Evolutionary conservation across 2,329 filamentous ascomycete genomes (phyloP).

Genomic region (Diaporthe citrichinensis): DNA sequence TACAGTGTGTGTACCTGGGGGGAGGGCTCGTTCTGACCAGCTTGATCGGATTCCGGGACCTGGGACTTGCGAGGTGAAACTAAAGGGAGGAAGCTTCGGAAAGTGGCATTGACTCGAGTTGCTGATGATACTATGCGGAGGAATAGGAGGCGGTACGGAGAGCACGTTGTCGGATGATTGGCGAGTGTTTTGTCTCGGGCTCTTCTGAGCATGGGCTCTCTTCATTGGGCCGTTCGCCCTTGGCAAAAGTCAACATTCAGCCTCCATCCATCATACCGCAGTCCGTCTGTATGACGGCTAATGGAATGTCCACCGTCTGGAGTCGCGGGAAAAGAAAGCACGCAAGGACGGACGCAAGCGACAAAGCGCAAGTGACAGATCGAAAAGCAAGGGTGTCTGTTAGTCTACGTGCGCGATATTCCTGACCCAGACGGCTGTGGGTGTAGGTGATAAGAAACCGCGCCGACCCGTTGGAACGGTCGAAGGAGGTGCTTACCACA

Average conservation of each 20-base stretch:
- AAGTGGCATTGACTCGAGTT: slow-evolving; percentile 22
- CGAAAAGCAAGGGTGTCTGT: slow-evolving; percentile 26
- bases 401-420: neutral
- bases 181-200: slow-evolving; percentile 17
- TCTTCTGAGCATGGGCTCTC: slow-evolving; percentile 16
- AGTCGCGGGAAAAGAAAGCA: slow-evolving; percentile 4
- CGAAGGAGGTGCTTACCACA: slow-evolving; percentile 8
- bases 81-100: slow-evolving; percentile 23
- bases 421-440: neutral
- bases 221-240: slow-evolving; percentile 16
- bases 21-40: neutral
- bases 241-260: slow-evolving; percentile 35
- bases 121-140: slow-evolving; percentile 10
- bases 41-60: neutral
- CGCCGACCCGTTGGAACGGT: slow-evolving; percentile 24
- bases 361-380: slow-evolving; percentile 37
- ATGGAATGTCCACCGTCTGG: slow-evolving; percentile 4
- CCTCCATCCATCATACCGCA: neutral
- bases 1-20: neutral
- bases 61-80: slow-evolving; percentile 18
- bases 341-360: neutral
- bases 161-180: slow-evolving; percentile 42
- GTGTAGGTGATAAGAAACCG: slow-evolving; percentile 27
- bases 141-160: slow-evolving; percentile 6
- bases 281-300: neutral